A percentile compares a stretch with the other conserved stretches of the same genome.
These are phyloP conservation scores for Bromus sterilis DNA, from an alignment of 176 grass and related monocot species.

Conservation along the genomic window DNA sequence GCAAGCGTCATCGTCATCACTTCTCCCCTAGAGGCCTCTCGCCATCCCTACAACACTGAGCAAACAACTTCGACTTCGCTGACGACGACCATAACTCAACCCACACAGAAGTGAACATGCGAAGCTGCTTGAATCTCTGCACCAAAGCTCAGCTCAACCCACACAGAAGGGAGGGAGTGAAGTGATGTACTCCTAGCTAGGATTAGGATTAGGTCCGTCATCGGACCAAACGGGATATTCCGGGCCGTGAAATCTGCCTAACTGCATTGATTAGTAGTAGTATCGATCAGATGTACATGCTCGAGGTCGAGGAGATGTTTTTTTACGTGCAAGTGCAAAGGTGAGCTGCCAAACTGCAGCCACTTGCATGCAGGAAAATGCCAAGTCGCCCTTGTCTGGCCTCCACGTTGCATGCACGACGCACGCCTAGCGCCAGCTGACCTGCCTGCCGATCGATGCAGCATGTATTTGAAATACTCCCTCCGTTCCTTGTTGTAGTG, in stretches of 20 bases:
- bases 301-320: background rate
- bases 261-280: background rate
- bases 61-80: too few species aligned
- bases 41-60: too few species aligned
- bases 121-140: too few species aligned
- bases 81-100: too few species aligned
- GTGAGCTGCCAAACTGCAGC: background rate
- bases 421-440: background rate
- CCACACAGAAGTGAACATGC: too few species aligned
- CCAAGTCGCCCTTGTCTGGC: background rate
- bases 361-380: background rate
- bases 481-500: too few species aligned
- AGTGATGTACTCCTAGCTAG: too few species aligned
- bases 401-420: conserved; percentile 2
- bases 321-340: background rate
- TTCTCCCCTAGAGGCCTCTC: too few species aligned
- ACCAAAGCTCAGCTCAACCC: too few species aligned
- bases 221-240: background rate
- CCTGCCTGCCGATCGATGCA: background rate
- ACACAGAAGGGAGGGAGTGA: too few species aligned
- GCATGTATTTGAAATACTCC: background rate
- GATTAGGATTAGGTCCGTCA: background rate
- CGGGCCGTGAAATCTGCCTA: background rate
- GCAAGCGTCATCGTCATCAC: too few species aligned
- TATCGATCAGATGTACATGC: background rate